These are phyloP conservation scores for Lactarius indigo DNA, from an alignment of 768 basidiomycete species.

Conservation along the genomic window DNA sequence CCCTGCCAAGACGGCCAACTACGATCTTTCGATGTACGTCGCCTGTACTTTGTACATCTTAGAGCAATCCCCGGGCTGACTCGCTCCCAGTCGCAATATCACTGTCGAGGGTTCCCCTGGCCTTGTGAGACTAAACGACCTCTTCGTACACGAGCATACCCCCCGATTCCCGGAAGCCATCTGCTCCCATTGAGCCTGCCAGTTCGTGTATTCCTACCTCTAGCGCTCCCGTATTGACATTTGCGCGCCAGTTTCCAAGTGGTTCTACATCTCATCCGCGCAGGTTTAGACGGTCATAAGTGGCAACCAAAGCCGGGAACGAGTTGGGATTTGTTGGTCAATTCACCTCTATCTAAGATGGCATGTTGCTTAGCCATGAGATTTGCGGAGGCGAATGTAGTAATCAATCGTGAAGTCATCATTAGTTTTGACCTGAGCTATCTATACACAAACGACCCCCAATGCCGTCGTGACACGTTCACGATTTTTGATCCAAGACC, in stretches of 20 bases:
- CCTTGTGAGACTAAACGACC: conserved; percentile 58
- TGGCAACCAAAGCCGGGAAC: background rate
- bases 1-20: conserved; percentile 64
- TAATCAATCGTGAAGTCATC: conserved; percentile 19
- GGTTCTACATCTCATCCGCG: conserved; percentile 93
- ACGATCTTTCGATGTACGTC: conserved; percentile 78
- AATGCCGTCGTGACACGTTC: conserved; percentile 21
- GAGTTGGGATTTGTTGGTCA: background rate
- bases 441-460: conserved; percentile 20
- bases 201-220: conserved; percentile 47
- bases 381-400: conserved; percentile 3
- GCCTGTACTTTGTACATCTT: conserved; percentile 21
- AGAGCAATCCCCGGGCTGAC: background rate
- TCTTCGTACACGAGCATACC: conserved; percentile 64
- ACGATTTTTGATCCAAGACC: conserved; percentile 35
- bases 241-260: conserved; percentile 64
- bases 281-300: conserved; percentile 47
- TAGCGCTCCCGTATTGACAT: conserved; percentile 1
- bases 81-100: conserved; percentile 64
- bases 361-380: background rate
- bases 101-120: conserved; percentile 74
- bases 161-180: conserved; percentile 72
- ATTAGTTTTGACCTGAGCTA: conserved; percentile 8
- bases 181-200: conserved; percentile 87
- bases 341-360: background rate